These are phyloP conservation scores for Rachicladosporium sp. DNA, from an alignment of 2,329 filamentous ascomycete genomes.

Conservation along the genomic window DNA sequence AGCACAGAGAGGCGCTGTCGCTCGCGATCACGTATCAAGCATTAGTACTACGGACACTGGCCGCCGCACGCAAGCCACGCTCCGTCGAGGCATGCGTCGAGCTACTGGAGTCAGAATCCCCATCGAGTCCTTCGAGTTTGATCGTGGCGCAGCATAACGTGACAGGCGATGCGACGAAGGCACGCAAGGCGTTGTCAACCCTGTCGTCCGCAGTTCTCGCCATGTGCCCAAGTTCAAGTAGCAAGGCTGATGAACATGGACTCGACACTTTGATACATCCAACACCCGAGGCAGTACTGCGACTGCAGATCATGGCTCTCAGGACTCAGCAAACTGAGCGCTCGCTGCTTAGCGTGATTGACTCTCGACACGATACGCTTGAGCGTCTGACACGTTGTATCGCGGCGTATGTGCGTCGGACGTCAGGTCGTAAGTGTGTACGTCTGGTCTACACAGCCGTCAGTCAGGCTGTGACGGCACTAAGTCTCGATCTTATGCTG, in stretches of 20 bases:
- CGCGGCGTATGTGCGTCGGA: too few relatives aligned
- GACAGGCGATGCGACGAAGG: slow-evolving; percentile 41
- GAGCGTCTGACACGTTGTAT: too few relatives aligned
- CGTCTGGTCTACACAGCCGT: too few relatives aligned
- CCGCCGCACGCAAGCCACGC: slow-evolving; percentile 46
- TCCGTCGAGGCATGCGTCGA: slow-evolving; percentile 47
- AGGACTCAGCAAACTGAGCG: too few relatives aligned
- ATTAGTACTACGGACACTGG: slow-evolving; percentile 52
- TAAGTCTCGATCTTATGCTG: too few relatives aligned
- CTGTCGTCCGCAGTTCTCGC: slow-evolving; percentile 54
- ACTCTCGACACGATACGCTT: too few relatives aligned
- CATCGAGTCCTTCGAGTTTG: slow-evolving; percentile 47
- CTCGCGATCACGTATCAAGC: slow-evolving; percentile 54
- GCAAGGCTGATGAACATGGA: slow-evolving; percentile 47
- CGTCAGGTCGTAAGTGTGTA: too few relatives aligned
- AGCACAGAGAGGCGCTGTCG: slow-evolving; percentile 25
- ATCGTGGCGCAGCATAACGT: slow-evolving; percentile 38
- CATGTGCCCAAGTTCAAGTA: slow-evolving; percentile 54
- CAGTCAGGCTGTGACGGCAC: too few relatives aligned
- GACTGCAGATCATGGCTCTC: slow-evolving; percentile 53
- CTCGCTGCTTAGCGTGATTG: too few relatives aligned
- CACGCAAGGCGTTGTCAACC: slow-evolving; percentile 52
- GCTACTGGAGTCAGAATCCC: slow-evolving; percentile 40
- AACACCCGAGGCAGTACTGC: slow-evolving; percentile 45
- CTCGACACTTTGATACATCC: slow-evolving; percentile 43